phyloP scores from a whole-genome alignment of 768 basidiomycete genomes.

The Tremella mesenterica region DNA sequence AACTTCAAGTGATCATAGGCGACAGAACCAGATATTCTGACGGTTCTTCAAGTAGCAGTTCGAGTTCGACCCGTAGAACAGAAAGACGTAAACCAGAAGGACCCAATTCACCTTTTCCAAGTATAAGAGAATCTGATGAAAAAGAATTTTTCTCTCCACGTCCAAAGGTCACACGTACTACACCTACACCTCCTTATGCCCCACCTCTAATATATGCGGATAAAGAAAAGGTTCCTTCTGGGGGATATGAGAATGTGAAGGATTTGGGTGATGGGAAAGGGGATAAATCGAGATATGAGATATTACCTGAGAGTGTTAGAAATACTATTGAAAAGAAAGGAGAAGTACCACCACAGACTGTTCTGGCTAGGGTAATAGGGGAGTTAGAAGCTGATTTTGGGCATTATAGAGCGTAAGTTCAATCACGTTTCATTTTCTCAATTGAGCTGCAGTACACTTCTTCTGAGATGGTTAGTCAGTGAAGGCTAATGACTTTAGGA shows the following conservation, averaged over 20 bases:
- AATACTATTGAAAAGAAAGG: conserved; percentile 42
- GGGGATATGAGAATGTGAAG: too few species aligned
- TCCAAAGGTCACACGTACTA: conserved; percentile 35
- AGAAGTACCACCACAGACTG: conserved; percentile 71
- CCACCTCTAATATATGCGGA: not conserved
- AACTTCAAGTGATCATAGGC: too few species aligned
- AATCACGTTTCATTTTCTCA: not conserved
- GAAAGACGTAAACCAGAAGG: not conserved
- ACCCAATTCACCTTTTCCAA: conserved; percentile 53
- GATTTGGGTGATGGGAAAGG: not conserved
- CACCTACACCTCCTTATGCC: not conserved
- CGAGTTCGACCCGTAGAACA: conserved; percentile 4
- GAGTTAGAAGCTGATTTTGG: conserved; percentile 93
- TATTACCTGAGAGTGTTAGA: not conserved
- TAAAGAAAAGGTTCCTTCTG: too few species aligned
- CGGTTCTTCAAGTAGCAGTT: too few species aligned
- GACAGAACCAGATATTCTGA: too few species aligned
- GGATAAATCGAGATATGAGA: not conserved
- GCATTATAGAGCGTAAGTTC: conserved; percentile 78
- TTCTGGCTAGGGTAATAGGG: conserved; percentile 68
- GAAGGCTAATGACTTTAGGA: too few species aligned
- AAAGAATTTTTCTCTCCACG: conserved; percentile 58
- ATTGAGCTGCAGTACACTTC: too few species aligned
- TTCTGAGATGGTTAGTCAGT: not conserved
- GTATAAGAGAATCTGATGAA: conserved; percentile 70